Evolutionary conservation across 2,329 filamentous ascomycete species (phyloP).

Genomic region (Phoma sp.): DNA sequence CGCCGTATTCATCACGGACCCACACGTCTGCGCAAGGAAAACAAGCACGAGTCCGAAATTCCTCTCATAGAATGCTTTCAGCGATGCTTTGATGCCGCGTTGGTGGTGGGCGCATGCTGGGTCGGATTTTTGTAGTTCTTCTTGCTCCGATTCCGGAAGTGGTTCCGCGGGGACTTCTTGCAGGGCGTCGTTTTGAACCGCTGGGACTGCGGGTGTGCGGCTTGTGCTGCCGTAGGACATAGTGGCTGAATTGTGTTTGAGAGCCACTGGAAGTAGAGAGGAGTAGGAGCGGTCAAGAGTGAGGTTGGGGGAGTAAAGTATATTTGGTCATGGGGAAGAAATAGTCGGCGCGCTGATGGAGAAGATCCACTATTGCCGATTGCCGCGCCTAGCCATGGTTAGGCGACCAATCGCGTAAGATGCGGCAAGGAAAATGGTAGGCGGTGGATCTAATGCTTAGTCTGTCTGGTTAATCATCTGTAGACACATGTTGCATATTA

Average conservation of each 20-base stretch:
- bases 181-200: not conserved
- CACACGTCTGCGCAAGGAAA: conserved; percentile 50
- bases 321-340: conserved; percentile 1
- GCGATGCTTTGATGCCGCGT: not conserved
- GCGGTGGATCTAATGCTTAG: no score
- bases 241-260: not conserved
- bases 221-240: conserved; percentile 25
- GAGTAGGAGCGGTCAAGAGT: no score
- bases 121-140: conserved; percentile 10
- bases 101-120: conserved; percentile 3
- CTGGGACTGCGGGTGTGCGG: not conserved
- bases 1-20: conserved; percentile 36
- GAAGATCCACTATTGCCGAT: conserved; percentile 6
- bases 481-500: no score
- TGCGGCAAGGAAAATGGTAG: not conserved
- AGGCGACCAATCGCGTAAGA: conserved; percentile 1
- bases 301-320: not conserved
- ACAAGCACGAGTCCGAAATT: conserved; percentile 37
- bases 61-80: conserved; percentile 29
- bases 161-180: conserved; percentile 13
- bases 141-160: conserved; percentile 8
- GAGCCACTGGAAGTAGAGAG: not conserved
- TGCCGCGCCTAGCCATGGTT: conserved; percentile 12
- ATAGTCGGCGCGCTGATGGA: not conserved
- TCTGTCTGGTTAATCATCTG: no score